These are phyloP conservation scores for Colletotrichum sp. DNA, from an alignment of 2,329 filamentous ascomycete species.

Conservation along the genomic window DNA sequence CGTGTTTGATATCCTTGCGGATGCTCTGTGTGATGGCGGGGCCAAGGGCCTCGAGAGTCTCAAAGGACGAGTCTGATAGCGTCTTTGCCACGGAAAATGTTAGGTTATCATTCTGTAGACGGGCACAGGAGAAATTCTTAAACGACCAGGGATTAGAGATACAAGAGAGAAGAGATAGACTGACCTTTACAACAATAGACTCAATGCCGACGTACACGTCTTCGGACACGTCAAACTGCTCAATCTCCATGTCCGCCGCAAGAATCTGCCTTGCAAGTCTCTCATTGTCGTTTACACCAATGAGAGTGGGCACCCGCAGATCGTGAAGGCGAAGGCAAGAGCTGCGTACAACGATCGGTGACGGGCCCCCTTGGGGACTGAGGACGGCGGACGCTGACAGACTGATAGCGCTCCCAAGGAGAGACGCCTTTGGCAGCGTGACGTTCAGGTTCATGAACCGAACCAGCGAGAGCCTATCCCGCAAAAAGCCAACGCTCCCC, in stretches of 20 bases:
- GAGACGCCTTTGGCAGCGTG: slow-evolving; percentile 70
- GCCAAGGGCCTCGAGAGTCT: slow-evolving; percentile 68
- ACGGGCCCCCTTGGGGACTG: background rate
- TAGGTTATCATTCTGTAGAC: background rate
- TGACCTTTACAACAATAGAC: slow-evolving; percentile 64
- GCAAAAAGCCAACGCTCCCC: slow-evolving; percentile 31
- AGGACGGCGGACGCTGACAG: slow-evolving; percentile 35
- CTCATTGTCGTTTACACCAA: slow-evolving; percentile 78
- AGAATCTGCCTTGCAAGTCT: slow-evolving; percentile 70
- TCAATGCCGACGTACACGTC: slow-evolving; percentile 66
- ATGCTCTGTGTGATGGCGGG: slow-evolving; percentile 51
- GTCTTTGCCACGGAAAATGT: slow-evolving; percentile 38
- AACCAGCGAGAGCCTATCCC: slow-evolving; percentile 31
- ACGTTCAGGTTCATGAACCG: slow-evolving; percentile 58
- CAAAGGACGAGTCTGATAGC: slow-evolving; percentile 61
- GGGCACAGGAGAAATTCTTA: background rate
- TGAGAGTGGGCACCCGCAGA: slow-evolving; percentile 68
- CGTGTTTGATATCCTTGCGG: slow-evolving; percentile 44
- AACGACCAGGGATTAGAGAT: background rate
- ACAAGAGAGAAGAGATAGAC: slow-evolving; percentile 25
- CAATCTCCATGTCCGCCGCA: slow-evolving; percentile 66
- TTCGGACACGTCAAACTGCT: slow-evolving; percentile 45
- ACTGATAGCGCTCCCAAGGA: slow-evolving; percentile 66
- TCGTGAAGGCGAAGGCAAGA: slow-evolving; percentile 55
- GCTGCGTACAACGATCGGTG: slow-evolving; percentile 13